Base-by-base conservation (phyloP, 768 basidiomycete genomes). In the Clavaria fumosa region DNA sequence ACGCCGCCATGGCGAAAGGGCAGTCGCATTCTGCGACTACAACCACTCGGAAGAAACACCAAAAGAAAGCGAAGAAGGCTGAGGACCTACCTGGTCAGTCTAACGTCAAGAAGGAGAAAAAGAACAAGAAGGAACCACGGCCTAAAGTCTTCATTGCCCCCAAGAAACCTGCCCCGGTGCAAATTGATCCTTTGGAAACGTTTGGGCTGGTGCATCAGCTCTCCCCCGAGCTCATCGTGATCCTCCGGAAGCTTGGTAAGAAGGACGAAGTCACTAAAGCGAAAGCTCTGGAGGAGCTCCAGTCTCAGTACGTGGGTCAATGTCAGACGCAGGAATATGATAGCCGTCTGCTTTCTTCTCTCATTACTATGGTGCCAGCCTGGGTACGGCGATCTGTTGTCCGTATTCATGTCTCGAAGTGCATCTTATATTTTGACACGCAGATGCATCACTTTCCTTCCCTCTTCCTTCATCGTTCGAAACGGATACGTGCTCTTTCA, bases 21-120 rank as follows among this genome's bases (percentile, higher is more conserved):
- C 56, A 60, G 20, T 86, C 83, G 51, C 82, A 81, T 3, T 91
- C 86, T 3, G 88, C 89, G 17, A 66, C 76, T 0, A 75, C 84
- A 1, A 85, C 62, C 4, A 96, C 91, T 6, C 74, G 90, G 42
- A 95, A 93, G 66, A 97, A 95, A 57, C 85, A 93, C 53, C 82
- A 82, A 11, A 73, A 79, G 43, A 90, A 82, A 51, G 67, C 73
- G 1, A 33, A 45, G 35, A 53, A 53, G 6, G 47, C 54, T 23
- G 62, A 64, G 27, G 53, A 59, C 5, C 40, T 55, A 11, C 50
- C 50, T 7, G 60, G 54, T 53, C 63, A 63, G 41, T 77, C 65
- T 55, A 62, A 63, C 23, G 42, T 43, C 5, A 56, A 59, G 49
- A 76, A 66, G 58, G 64, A 62, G 31, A 66, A 67, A 44, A 58